A percentile compares a stretch with the other conserved stretches of the same genome.
Conservation (phyloP, 805 yeast species). For the Lipomyces oligophaga region DNA sequence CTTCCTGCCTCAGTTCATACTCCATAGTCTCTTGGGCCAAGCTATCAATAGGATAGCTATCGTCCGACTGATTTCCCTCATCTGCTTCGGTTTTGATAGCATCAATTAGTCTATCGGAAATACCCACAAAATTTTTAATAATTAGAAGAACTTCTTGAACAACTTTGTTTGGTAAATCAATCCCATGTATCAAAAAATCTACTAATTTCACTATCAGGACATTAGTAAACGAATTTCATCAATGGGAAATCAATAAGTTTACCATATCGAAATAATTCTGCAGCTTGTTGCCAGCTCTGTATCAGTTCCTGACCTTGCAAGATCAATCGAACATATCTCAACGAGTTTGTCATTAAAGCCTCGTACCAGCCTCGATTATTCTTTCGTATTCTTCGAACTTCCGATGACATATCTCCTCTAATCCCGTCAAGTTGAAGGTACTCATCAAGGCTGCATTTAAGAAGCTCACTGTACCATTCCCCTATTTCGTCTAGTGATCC, state of each 20-base stretch:
- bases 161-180: slow-evolving; percentile 14
- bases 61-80: slow-evolving; percentile 13
- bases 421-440: slow-evolving; percentile 20
- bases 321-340: slow-evolving; percentile 17
- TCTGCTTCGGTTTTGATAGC: not conserved
- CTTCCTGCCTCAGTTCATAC: slow-evolving; percentile 1
- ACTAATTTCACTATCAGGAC: slow-evolving; percentile 7
- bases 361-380: slow-evolving; percentile 19
- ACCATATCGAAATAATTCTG: slow-evolving; percentile 8
- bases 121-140: slow-evolving; percentile 7
- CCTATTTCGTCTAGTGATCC: slow-evolving; percentile 14
- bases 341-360: slow-evolving; percentile 16
- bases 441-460: slow-evolving; percentile 21
- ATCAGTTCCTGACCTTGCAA: slow-evolving; percentile 8
- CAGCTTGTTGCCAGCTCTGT: slow-evolving; percentile 11
- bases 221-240: not conserved
- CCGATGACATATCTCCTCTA: slow-evolving; percentile 10
- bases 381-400: slow-evolving; percentile 9
- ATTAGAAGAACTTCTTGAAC: slow-evolving; percentile 13
- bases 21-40: slow-evolving; percentile 15
- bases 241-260: not conserved
- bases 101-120: slow-evolving; percentile 6
- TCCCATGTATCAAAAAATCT: slow-evolving; percentile 10
- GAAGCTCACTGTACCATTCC: slow-evolving; percentile 27
- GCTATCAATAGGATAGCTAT: slow-evolving; percentile 12